Evolutionary conservation across 371 early-diverging fungal species (phyloP).

Genomic region (Syncephalastrum racemosum): DNA sequence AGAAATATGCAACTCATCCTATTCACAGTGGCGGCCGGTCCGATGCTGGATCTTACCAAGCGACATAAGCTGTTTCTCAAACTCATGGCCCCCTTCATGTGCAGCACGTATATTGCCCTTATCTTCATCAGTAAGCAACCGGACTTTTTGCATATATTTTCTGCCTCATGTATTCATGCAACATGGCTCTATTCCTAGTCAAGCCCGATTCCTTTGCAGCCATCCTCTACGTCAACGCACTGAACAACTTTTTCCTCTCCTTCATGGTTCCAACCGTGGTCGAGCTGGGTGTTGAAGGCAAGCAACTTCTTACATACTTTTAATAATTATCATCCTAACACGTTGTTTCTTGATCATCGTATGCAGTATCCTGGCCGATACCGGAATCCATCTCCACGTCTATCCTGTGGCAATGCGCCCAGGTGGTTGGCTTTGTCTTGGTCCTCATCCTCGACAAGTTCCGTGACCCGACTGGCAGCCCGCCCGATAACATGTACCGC

Average conservation of each 20-base stretch:
- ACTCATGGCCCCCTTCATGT: slow-evolving; percentile 50
- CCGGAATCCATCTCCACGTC: slow-evolving; percentile 42
- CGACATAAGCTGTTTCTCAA: slow-evolving; percentile 49
- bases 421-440: slow-evolving; percentile 33
- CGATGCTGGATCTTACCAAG: slow-evolving; percentile 54
- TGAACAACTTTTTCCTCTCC: slow-evolving; percentile 40
- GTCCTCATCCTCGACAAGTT: slow-evolving; percentile 36
- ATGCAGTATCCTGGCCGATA: slow-evolving; percentile 25
- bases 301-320: slow-evolving; percentile 12
- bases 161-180: slow-evolving; percentile 24
- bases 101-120: slow-evolving; percentile 49
- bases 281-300: slow-evolving; percentile 47
- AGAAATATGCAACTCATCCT: background rate
- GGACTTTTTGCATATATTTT: slow-evolving; percentile 29
- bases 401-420: slow-evolving; percentile 38
- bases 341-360: slow-evolving; percentile 4
- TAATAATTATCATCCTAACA: slow-evolving; percentile 16
- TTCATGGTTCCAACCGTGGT: slow-evolving; percentile 43
- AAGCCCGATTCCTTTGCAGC: slow-evolving; percentile 37
- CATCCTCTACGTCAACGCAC: slow-evolving; percentile 31
- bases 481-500: slow-evolving; percentile 34
- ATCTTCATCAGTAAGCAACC: slow-evolving; percentile 49
- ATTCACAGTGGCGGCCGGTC: slow-evolving; percentile 41
- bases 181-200: slow-evolving; percentile 33
- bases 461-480: slow-evolving; percentile 34